Evolutionary conservation across 495 filamentous ascomycete species (phyloP), one percentile per base, ranked within the genome.

Genomic region (Lophiotrema nucula): DNA sequence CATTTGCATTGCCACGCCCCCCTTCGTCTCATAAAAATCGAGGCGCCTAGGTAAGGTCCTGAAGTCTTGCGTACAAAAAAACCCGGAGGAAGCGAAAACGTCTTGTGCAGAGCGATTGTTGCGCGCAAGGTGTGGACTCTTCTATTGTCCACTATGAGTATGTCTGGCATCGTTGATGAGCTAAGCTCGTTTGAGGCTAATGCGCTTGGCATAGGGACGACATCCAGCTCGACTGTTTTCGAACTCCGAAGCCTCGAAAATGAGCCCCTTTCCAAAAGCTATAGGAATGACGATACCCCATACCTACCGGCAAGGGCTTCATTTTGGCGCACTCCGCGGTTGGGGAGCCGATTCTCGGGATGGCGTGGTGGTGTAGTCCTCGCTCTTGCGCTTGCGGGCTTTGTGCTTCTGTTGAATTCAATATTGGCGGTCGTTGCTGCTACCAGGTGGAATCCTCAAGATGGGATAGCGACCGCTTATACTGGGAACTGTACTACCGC

Each of bases 351-450:
- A 10, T 58, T 58, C 35, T 58, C 54, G 3, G 54, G 54, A 12
- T 58, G 45, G 54, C 43, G 45, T n/a, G 54, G 54, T 3, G 45
- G 54, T 18, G 54, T 58, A 5, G 18, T 58, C 22, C 15, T 27
- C 1, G 3, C 31, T 16, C 38, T 58, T 22, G 10, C 31, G 11
- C 13, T 43, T n/a, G 46, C 35, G 13, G 23, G n/a, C 13, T 16
- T 31, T 18, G 54, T 58, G 12, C 54, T 58, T 4, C 16, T 58
- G 15, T 19, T 58, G 21, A 58, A 58, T 24, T 11, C 50, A 22
- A 39, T 58, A 25, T 27, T 58, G 1, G 44, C 46, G 6, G 50
- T 50, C 3, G 22, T 50, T 10, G 54, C 54, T 3, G 16, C 13
- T 10, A 58, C 45, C 4, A 21, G 23, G n/a, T 51, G 56, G 56